Base-by-base conservation (phyloP, 345 rosid species). In the Eucalyptus viminalis region DNA sequence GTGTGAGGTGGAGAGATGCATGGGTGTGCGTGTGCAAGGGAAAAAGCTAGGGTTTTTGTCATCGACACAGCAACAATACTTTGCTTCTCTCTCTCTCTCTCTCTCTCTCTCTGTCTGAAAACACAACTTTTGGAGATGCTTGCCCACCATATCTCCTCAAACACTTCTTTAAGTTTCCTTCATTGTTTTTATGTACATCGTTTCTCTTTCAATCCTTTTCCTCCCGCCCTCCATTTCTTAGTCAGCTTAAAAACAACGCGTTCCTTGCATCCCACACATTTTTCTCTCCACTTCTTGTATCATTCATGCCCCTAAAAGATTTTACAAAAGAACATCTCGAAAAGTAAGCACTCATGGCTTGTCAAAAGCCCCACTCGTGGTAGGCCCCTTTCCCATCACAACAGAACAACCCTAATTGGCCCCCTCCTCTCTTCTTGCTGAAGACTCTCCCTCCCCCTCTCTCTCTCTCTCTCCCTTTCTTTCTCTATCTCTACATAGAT, bases 231-330 rank as follows among this genome's bases (percentile, higher is more conserved):
- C 88, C 91, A 92, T 88, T 88, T 58, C 88, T 89, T 93, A 91
- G 94, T 94, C 96, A 91, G 98, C 98, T 94, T 96, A 93, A 87
- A 92, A 92, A 94, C 96, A 93, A 96, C 97, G 98, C 98, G 88
- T 94, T 93, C 95, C 87, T 90, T 91, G 85, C 90, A 81, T 87
- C 93, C 96, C 96, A 91, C 95, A 87, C 49, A 87, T 25, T 60
- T 91, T 88, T 47, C 91, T 86, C 50, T 86, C 37, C 44, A 17
- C 45, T 24, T 22, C 85, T 40, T 40, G 85, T 76, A 21, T 76
- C 85, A 21, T 37, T 40, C 85, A 40, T 40, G 43, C 44, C 83
- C 27, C 47, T 40, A 76, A 76, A 76, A 76, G 85, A 76, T 76
- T 76, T 72, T 88, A 86, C 89, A 88, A 89, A 91, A 91, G 24